phyloP scores from a whole-genome alignment of 805 yeast species.

The Helenozyma baotianmanensis region DNA sequence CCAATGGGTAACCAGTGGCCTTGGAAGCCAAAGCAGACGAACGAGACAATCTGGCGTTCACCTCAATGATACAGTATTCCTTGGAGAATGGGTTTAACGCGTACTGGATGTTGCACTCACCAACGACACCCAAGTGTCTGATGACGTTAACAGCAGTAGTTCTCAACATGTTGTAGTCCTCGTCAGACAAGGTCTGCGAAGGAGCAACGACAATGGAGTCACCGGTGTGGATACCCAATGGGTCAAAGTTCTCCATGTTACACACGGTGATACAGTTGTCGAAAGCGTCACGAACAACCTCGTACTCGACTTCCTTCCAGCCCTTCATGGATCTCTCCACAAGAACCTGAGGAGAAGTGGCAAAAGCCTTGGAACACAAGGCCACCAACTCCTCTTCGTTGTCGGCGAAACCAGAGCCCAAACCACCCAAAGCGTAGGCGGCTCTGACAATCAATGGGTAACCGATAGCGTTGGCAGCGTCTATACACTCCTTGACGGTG shows the following conservation, averaged over 20 bases:
- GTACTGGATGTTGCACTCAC: slow-evolving; percentile 98
- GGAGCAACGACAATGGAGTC: slow-evolving; percentile 99
- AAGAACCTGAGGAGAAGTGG: slow-evolving; percentile 92
- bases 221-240: slow-evolving; percentile 98
- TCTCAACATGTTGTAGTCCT: slow-evolving; percentile 95
- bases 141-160: slow-evolving; percentile 96
- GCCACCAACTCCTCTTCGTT: slow-evolving; percentile 77
- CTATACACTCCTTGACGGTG: slow-evolving; percentile 73
- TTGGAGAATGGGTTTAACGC: slow-evolving; percentile 90
- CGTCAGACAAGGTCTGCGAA: slow-evolving; percentile 94
- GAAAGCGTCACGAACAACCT: slow-evolving; percentile 95
- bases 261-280: slow-evolving; percentile 98
- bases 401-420: slow-evolving; percentile 96
- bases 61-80: slow-evolving; percentile 96
- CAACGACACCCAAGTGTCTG: slow-evolving; percentile 96
- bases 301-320: slow-evolving; percentile 98
- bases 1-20: slow-evolving; percentile 98
- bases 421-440: slow-evolving; percentile 95
- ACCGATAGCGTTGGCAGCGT: slow-evolving; percentile 81
- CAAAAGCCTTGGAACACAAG: slow-evolving; percentile 86
- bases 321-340: slow-evolving; percentile 98
- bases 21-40: slow-evolving; percentile 99
- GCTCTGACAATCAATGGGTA: slow-evolving; percentile 97
- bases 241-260: slow-evolving; percentile 99
- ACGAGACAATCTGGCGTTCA: slow-evolving; percentile 94